These are phyloP conservation scores for Eremochloa ophiuroides DNA, from an alignment of 176 grass and related monocot genomes.

Conservation along the genomic window DNA sequence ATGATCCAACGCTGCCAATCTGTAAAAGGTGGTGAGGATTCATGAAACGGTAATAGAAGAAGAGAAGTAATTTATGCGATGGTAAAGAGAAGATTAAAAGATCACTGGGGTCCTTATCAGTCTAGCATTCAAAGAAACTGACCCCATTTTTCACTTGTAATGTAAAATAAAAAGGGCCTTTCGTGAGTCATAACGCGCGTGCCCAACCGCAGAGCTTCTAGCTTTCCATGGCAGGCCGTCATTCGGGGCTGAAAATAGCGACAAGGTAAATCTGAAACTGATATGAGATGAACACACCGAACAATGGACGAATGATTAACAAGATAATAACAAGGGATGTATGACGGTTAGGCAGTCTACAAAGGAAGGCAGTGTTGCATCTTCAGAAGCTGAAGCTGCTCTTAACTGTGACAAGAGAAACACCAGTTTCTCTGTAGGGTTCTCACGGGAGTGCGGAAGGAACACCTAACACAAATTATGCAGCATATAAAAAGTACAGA, in stretches of 20 bases:
- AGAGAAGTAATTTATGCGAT: not conserved
- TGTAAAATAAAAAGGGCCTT: not conserved
- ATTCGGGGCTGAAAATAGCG: not conserved
- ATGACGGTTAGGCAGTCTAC: not conserved
- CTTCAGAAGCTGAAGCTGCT: not conserved
- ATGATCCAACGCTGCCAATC: not conserved
- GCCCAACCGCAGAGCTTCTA: too few species aligned
- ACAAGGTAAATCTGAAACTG: not conserved
- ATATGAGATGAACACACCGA: not conserved
- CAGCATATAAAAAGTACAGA: not conserved
- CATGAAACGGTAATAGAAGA: not conserved
- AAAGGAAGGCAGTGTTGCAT: not conserved
- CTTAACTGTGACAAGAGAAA: constrained; percentile 6
- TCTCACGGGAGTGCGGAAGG: not conserved
- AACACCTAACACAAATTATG: constrained; percentile 1
- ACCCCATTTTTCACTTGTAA: not conserved
- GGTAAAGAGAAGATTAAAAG: not conserved
- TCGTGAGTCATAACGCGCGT: not conserved
- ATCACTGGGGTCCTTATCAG: not conserved
- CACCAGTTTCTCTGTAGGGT: constrained; percentile 5
- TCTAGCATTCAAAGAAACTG: not conserved
- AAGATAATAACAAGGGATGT: not conserved
- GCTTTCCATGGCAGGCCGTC: too few species aligned
- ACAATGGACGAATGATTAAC: not conserved
- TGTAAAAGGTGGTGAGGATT: not conserved